These are phyloP conservation scores for Globisporangium radiosum DNA, from an alignment of 352 stramenopile species.

Conservation along the genomic window DNA sequence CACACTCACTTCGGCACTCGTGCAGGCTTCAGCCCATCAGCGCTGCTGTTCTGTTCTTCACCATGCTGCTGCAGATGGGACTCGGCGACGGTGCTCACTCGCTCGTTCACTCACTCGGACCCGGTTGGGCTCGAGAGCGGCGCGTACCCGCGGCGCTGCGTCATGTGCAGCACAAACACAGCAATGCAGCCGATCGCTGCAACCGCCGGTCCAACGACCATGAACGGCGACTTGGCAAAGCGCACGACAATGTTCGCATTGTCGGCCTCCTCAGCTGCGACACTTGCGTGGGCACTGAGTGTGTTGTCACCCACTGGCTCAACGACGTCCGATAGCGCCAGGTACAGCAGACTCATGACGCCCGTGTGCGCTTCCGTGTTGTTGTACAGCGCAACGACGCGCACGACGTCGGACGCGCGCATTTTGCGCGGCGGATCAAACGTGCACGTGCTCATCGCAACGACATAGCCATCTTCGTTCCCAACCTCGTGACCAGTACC, in stretches of 20 bases:
- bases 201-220: slow-evolving; percentile 15
- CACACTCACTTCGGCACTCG: too few species aligned
- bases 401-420: slow-evolving; percentile 60
- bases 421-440: slow-evolving; percentile 69
- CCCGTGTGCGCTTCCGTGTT: slow-evolving; percentile 70
- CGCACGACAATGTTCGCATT: slow-evolving; percentile 2
- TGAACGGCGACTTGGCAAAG: slow-evolving; percentile 9
- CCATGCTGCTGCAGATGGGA: too few species aligned
- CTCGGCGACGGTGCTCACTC: too few species aligned
- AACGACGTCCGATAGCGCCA: slow-evolving; percentile 56
- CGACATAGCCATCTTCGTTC: slow-evolving; percentile 68
- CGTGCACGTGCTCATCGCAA: slow-evolving; percentile 68
- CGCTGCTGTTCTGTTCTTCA: too few species aligned
- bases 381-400: slow-evolving; percentile 76
- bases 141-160: slow-evolving; percentile 42
- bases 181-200: slow-evolving; percentile 20
- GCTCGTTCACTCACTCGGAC: neutral
- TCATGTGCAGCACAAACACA: slow-evolving; percentile 31
- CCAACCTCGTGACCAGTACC: slow-evolving; percentile 44
- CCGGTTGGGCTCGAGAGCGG: neutral
- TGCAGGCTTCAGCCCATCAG: too few species aligned
- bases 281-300: slow-evolving; percentile 3
- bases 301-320: slow-evolving; percentile 9
- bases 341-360: slow-evolving; percentile 76
- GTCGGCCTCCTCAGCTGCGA: neutral